Conservation (phyloP, 2,329 filamentous ascomycete genomes). For the Alternaria triticina region DNA sequence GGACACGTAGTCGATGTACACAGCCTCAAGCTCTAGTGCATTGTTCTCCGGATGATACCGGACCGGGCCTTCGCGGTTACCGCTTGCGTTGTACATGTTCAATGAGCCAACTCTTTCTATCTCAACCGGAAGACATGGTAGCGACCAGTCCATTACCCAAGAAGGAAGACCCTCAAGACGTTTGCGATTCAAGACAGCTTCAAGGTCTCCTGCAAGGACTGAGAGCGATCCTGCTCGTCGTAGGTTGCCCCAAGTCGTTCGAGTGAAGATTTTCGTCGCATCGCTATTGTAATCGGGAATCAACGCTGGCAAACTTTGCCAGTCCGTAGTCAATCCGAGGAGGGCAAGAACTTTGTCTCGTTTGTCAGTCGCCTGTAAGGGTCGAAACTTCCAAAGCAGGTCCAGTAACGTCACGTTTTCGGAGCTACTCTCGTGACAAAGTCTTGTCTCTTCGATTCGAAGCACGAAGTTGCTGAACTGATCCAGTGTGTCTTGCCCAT, state of each 20-base stretch:
- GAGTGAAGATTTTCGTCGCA: conserved; percentile 1
- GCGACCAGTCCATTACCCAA: conserved; percentile 31
- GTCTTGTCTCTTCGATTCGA: conserved; percentile 21
- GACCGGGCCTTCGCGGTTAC: conserved; percentile 2
- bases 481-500: conserved; percentile 16
- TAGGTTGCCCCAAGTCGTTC: conserved; percentile 15
- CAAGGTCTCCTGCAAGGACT: conserved; percentile 24
- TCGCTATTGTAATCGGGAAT: conserved; percentile 16
- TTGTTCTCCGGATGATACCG: neutral
- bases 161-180: conserved; percentile 19
- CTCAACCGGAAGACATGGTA: conserved; percentile 21
- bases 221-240: conserved; percentile 12
- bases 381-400: conserved; percentile 26
- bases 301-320: conserved; percentile 15
- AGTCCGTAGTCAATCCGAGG: conserved; percentile 22
- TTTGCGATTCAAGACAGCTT: conserved; percentile 19
- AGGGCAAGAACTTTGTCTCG: conserved; percentile 28
- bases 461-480: conserved; percentile 22
- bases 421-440: neutral
- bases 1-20: conserved; percentile 15
- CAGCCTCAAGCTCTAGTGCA: conserved; percentile 15
- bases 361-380: conserved; percentile 25
- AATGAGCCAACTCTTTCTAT: conserved; percentile 22
- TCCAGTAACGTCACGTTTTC: conserved; percentile 14
- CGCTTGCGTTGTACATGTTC: conserved; percentile 20